Evolutionary conservation across 2,329 filamentous ascomycete genomes (phyloP).

Genomic region (Cryphonectria nitschkei): DNA sequence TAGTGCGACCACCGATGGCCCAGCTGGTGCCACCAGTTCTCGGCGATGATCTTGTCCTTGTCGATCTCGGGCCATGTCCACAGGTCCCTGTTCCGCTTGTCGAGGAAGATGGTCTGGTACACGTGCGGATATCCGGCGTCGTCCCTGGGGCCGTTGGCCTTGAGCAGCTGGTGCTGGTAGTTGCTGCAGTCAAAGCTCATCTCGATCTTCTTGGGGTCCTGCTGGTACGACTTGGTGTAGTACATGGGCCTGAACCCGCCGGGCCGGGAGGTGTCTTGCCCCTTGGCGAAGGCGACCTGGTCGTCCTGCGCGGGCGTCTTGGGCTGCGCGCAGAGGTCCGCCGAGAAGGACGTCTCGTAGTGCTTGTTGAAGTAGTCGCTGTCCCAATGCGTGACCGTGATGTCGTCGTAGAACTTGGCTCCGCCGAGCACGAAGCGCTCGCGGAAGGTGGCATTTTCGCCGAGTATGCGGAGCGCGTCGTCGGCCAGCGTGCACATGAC

Average conservation of each 20-base stretch:
- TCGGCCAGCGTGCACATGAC: constrained; percentile 62
- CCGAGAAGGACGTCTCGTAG: constrained; percentile 65
- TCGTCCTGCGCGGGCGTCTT: constrained; percentile 44
- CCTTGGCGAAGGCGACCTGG: constrained; percentile 46
- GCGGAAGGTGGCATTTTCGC: constrained; percentile 58
- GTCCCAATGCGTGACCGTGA: constrained; percentile 72
- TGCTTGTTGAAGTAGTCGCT: constrained; percentile 66
- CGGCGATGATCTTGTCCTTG: constrained; percentile 61
- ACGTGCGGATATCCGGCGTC: constrained; percentile 57
- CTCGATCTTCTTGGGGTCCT: constrained; percentile 62
- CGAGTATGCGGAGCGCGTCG: constrained; percentile 57
- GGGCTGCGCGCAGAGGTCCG: constrained; percentile 54
- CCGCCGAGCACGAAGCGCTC: constrained; percentile 72
- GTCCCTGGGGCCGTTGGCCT: constrained; percentile 32
- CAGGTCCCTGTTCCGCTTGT: constrained; percentile 57
- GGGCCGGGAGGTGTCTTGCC: constrained; percentile 55
- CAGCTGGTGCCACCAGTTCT: constrained; percentile 71
- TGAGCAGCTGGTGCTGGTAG: constrained; percentile 73
- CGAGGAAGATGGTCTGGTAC: constrained; percentile 71
- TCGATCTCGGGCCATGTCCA: constrained; percentile 66
- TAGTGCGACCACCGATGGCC: constrained; percentile 69
- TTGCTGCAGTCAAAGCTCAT: constrained; percentile 78
- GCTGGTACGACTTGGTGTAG: constrained; percentile 62
- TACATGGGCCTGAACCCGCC: constrained; percentile 67
- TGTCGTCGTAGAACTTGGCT: constrained; percentile 70